phyloP scores from a whole-genome alignment of 805 yeast species.

The Candida germanica region DNA sequence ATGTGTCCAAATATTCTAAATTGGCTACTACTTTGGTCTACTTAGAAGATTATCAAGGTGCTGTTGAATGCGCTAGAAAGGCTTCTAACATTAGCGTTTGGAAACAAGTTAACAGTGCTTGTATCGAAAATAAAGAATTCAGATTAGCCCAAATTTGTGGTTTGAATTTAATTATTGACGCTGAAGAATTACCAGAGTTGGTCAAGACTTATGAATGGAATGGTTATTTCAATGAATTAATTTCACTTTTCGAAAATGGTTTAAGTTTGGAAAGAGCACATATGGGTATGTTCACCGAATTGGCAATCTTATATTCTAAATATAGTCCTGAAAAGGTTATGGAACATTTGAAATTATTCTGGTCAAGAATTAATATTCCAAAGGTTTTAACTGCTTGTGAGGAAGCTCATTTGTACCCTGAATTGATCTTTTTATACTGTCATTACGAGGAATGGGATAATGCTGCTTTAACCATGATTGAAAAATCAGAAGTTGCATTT shows the following conservation, averaged over 20 bases:
- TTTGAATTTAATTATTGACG: conserved; percentile 92
- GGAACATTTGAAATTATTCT: conserved; percentile 95
- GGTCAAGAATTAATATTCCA: conserved; percentile 98
- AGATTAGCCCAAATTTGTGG: conserved; percentile 98
- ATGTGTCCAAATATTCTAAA: conserved; percentile 90
- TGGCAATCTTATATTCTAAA: conserved; percentile 86
- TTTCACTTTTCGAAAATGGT: conserved; percentile 92
- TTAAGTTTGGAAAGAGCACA: conserved; percentile 97
- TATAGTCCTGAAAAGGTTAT: conserved; percentile 85
- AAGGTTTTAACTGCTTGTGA: conserved; percentile 94
- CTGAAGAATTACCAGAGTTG: conserved; percentile 91
- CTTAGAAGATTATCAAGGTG: conserved; percentile 88
- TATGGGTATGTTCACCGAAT: conserved; percentile 99
- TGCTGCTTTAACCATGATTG: conserved; percentile 95
- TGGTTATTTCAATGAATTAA: conserved; percentile 90
- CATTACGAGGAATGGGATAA: conserved; percentile 99
- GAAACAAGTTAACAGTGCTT: conserved; percentile 97
- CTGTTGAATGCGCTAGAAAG: conserved; percentile 98
- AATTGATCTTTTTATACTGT: conserved; percentile 90
- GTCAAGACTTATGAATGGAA: conserved; percentile 82
- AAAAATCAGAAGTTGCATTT: conserved; percentile 86
- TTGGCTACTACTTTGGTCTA: conserved; percentile 95
- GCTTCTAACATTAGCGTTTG: conserved; percentile 92
- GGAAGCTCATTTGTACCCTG: conserved; percentile 93
- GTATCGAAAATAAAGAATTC: conserved; percentile 92